Conservation (phyloP, 768 basidiomycete genomes). For the Lentinula guzmanii region DNA sequence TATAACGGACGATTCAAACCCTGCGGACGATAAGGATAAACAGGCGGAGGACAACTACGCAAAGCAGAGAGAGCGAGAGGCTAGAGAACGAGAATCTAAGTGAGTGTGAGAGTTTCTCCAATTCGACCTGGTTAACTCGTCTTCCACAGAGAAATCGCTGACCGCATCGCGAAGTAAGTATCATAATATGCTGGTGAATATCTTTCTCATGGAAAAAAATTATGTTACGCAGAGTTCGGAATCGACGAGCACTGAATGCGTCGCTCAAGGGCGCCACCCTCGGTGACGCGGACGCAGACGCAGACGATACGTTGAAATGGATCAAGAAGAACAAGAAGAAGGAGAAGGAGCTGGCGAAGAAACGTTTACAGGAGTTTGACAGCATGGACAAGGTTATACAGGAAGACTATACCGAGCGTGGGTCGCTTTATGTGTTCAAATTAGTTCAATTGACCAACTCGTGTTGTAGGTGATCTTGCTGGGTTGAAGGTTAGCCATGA, state of each 20-base stretch:
- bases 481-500: constrained; percentile 97
- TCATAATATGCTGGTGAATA: constrained; percentile 15
- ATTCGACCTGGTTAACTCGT: constrained; percentile 11
- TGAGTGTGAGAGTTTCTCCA: constrained; percentile 35
- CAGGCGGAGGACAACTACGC: constrained; percentile 86
- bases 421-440: constrained; percentile 19
- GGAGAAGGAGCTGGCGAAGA: constrained; percentile 82
- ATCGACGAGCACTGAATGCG: constrained; percentile 86
- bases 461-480: constrained; percentile 68
- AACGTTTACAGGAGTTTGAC: constrained; percentile 78
- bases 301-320: constrained; percentile 82
- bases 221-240: constrained; percentile 71
- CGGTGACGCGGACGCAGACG: constrained; percentile 74
- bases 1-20: constrained; percentile 72
- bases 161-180: constrained; percentile 87
- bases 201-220: constrained; percentile 32
- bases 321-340: constrained; percentile 87
- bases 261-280: constrained; percentile 91
- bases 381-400: constrained; percentile 74
- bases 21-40: constrained; percentile 71
- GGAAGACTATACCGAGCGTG: constrained; percentile 84
- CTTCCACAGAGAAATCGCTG: constrained; percentile 55
- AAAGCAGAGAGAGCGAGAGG: constrained; percentile 61
- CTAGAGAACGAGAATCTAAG: constrained; percentile 72
- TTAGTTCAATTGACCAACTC: background rate